Conservation (phyloP, 805 yeast species). For the Pichia heedii region DNA sequence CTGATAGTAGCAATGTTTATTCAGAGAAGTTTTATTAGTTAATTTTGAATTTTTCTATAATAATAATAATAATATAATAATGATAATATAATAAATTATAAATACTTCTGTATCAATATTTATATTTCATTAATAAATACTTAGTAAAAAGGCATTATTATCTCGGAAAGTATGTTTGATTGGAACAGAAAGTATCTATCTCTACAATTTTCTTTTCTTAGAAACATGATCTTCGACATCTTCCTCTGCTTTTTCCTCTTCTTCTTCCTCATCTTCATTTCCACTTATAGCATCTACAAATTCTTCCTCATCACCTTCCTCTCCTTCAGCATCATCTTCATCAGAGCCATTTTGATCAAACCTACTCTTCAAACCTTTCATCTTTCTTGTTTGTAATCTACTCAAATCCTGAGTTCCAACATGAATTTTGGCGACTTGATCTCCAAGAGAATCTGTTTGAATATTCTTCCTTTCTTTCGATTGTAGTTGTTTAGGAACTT, state of each 20-base stretch:
- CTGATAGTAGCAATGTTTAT: conserved; percentile 11
- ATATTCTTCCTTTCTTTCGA: conserved; percentile 84
- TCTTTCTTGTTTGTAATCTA: conserved; percentile 90
- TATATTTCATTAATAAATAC: not conserved
- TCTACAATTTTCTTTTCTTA: conserved; percentile 20
- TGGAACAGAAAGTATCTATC: too few species aligned
- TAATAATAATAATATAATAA: not conserved
- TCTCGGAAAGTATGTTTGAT: too few species aligned
- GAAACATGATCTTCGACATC: conserved; percentile 15
- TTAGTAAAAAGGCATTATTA: too few species aligned
- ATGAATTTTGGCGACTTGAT: conserved; percentile 92
- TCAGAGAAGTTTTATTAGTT: conserved; percentile 19
- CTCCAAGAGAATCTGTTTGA: conserved; percentile 83
- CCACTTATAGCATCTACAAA: conserved; percentile 21
- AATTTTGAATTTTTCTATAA: not conserved
- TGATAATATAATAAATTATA: not conserved
- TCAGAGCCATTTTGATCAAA: conserved; percentile 61
- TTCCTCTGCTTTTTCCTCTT: conserved; percentile 6
- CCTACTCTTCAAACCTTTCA: conserved; percentile 91
- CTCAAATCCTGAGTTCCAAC: conserved; percentile 91
- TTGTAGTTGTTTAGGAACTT: conserved; percentile 72
- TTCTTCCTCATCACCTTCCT: conserved; percentile 11
- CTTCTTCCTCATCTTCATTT: not conserved
- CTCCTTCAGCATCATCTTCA: conserved; percentile 35
- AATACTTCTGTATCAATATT: too few species aligned